Evolutionary conservation across 148 eudicot genomes (phyloP).

Genomic region (Chenopodium album): DNA sequence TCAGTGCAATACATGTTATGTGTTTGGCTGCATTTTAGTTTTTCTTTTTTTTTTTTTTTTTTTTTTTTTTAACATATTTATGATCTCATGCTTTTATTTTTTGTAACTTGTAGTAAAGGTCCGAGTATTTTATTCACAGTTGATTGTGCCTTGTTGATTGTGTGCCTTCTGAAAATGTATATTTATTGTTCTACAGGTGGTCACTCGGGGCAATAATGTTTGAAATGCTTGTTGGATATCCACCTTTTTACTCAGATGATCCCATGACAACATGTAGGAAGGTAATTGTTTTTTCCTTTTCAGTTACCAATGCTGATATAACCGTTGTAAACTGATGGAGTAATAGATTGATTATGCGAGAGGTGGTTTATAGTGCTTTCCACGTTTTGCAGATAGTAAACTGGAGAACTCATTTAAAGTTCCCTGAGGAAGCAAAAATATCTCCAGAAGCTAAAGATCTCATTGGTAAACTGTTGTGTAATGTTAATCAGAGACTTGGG

Average conservation of each 20-base stretch:
- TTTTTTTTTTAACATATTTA: background rate
- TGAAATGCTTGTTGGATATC: constrained; percentile 97
- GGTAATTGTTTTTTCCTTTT: constrained; percentile 37
- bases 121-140: background rate
- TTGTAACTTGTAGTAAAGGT: background rate
- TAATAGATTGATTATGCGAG: background rate
- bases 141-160: background rate
- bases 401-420: constrained; percentile 88
- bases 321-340: background rate
- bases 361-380: constrained; percentile 11
- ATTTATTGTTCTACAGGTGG: constrained; percentile 64
- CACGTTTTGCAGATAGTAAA: constrained; percentile 67
- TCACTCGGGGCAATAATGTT: constrained; percentile 95
- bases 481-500: constrained; percentile 86
- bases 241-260: constrained; percentile 97
- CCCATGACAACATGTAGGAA: constrained; percentile 97
- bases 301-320: background rate
- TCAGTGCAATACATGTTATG: background rate
- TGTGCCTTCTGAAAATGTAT: constrained; percentile 15
- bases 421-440: constrained; percentile 88
- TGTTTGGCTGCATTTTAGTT: background rate
- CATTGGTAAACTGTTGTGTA: constrained; percentile 79
- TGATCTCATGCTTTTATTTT: background rate
- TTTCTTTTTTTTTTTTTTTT: too few relatives aligned
- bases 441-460: constrained; percentile 87